A percentile compares a stretch with the other conserved stretches of the same genome.
Evolutionary conservation across 768 basidiomycete genomes (phyloP).

Genomic region (Lentinus tigrinus): DNA sequence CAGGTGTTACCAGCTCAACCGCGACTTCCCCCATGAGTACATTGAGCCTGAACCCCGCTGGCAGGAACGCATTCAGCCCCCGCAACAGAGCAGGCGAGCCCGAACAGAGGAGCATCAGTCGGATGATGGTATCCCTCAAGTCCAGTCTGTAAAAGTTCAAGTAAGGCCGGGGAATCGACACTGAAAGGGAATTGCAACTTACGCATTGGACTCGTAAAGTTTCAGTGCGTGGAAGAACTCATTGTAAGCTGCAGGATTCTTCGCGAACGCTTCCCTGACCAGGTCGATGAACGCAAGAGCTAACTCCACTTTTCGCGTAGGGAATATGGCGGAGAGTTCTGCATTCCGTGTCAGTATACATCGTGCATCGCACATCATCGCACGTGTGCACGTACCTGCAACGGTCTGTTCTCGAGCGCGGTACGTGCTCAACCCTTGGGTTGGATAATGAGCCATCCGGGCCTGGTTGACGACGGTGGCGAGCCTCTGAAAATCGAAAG

Average conservation of each 20-base stretch:
- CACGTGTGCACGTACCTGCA: no score
- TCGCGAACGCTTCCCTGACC: neutral
- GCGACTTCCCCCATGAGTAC: neutral
- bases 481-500: no score
- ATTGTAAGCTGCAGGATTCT: neutral
- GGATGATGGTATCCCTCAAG: neutral
- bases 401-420: no score
- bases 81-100: neutral
- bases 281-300: slow-evolving; percentile 1
- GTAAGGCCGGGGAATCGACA: no score
- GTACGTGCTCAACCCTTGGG: no score
- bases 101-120: slow-evolving; percentile 1
- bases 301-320: neutral
- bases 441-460: no score
- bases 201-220: slow-evolving; percentile 2
- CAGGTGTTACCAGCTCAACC: neutral
- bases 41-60: neutral
- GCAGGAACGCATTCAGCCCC: slow-evolving; percentile 4
- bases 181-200: neutral
- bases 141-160: neutral
- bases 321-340: no score
- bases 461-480: no score
- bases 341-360: no score
- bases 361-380: no score
- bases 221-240: slow-evolving; percentile 7